Evolutionary conservation across 352 stramenopile genomes (phyloP), one percentile per base, ranked within the genome.

Genomic region (Pythium utonaiense): DNA sequence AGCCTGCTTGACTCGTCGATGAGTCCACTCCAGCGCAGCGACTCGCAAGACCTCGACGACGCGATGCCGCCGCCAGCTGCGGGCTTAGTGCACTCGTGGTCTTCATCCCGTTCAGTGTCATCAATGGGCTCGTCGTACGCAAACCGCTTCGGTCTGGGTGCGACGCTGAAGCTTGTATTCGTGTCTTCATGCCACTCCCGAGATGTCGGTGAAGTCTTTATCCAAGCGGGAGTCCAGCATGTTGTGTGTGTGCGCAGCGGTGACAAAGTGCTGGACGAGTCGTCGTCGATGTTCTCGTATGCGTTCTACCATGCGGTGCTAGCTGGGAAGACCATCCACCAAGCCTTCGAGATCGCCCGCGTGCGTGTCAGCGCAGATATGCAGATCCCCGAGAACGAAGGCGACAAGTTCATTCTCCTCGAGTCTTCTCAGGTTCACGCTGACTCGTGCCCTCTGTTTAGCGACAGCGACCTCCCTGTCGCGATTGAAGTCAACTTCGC

Each of bases 241-340:
- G 83, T 93, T 38, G 83, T 93, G 22, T 93, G 83, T 49, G 83
- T 90, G 25, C 72, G 77, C n/a, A 88, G 75, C 28, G 76, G 87
- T 25, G 75, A 83, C 22, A 71, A 77, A 25, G 60, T 93, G 22
- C 67, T 93, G 4, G 83, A 93, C 57, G 83, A 91, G 19, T 70
- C 78, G 3, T 85, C 77, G n/a, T 76, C 80, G 19, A 78, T 91
- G 67, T 93, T 93, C 41, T 77, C 83, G 3, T 78, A 89, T 38
- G 78, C 83, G 13, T 93, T 93, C 60, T 93, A 93, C 53, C 79
- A 89, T 63, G 83, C 83, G 1, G 70, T 79, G 14, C 75, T 93
- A 14, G 67, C 80, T 3, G 83, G 80, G 1, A 93, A 91, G 66
- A 86, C 79, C 0, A 77, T 93, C 16, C 69, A 87, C 25, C 80